Base-by-base conservation (phyloP, 768 basidiomycete genomes). In the Tulasnella calospora region DNA sequence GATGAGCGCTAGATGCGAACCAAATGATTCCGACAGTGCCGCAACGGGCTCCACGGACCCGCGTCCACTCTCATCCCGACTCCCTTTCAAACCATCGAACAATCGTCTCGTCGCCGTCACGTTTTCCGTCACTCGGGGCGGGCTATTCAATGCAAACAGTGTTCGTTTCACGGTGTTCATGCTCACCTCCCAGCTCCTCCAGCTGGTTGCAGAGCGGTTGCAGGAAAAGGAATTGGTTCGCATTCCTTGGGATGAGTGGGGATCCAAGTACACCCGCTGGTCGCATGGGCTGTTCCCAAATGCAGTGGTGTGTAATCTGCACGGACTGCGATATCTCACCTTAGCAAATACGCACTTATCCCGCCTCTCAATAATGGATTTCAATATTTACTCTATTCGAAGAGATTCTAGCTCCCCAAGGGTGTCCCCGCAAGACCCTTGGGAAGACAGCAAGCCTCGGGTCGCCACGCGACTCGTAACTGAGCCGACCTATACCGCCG, bases 221-320 rank as follows among this genome's bases (percentile, higher is more conserved):
- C 71, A 13, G 23, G 36, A 13, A 19, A 72, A 27, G 1, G 4
- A 21, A 10, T 30, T 38, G 36, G 41, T 30, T 3, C 38, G 12
- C 8, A 36, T 76, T 23, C 27, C 30, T 35, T 76, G 75, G 75
- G 57, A 76, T 12, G 51, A 76, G 6, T 76, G 75, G 75, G 75
- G 75, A 19, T 41, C 57, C 40, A 33, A 51, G 38, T 27, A 21
- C 33, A 76, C 75, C 19, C 47, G 75, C 33, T 76, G 75, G 75
- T 19, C 40, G 2, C 75, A 57, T 21, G 57, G 41, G 23, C n/a
- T 40, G 55, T 38, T 38, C 51, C 75, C 30, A n/a, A 76, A 76
- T 36, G 21, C 51, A 19, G 47, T 76, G 36, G 75, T 76, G 35
- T 57, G 57, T 51, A 61, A 69, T 69, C 35, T 76, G 36, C 46